These are phyloP conservation scores for Ceratocystis cubensis DNA, from an alignment of 2,329 filamentous ascomycete genomes.

Conservation along the genomic window DNA sequence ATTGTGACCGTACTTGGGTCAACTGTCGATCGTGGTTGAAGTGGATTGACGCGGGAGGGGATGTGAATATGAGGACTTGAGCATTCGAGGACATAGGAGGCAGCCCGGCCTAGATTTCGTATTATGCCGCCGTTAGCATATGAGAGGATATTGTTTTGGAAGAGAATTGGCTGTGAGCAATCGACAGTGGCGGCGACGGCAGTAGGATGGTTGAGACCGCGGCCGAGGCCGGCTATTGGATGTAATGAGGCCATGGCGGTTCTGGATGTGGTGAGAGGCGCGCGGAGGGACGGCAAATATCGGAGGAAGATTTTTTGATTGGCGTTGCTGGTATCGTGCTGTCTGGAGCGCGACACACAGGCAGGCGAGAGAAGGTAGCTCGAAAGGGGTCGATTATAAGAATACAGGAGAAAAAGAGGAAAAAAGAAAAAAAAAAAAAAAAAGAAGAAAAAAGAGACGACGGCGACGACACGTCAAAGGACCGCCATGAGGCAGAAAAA, in stretches of 20 bases:
- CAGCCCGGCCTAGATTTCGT: slow-evolving; percentile 10
- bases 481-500: not conserved
- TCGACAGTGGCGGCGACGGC: slow-evolving; percentile 14
- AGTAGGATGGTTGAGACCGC: not conserved
- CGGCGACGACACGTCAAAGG: not conserved
- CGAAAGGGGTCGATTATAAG: not conserved
- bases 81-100: slow-evolving; percentile 12
- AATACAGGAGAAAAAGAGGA: not conserved
- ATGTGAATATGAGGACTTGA: not conserved
- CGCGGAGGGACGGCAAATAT: not conserved
- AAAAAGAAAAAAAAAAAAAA: not conserved
- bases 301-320: too few relatives aligned
- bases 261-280: not conserved
- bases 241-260: slow-evolving; percentile 12
- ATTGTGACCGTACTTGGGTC: slow-evolving; percentile 27
- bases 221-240: slow-evolving; percentile 1
- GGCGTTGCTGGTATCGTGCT: not conserved
- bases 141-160: slow-evolving; percentile 16
- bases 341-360: not conserved
- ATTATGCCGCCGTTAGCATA: slow-evolving; percentile 15
- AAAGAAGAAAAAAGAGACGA: not conserved
- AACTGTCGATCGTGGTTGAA: slow-evolving; percentile 15
- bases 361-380: not conserved
- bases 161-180: slow-evolving; percentile 17
- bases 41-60: slow-evolving; percentile 7